Evolutionary conservation across 2,329 filamentous ascomycete genomes (phyloP), one percentile per base, ranked within the genome.

Genomic region (Tolypocladium nubicola): DNA sequence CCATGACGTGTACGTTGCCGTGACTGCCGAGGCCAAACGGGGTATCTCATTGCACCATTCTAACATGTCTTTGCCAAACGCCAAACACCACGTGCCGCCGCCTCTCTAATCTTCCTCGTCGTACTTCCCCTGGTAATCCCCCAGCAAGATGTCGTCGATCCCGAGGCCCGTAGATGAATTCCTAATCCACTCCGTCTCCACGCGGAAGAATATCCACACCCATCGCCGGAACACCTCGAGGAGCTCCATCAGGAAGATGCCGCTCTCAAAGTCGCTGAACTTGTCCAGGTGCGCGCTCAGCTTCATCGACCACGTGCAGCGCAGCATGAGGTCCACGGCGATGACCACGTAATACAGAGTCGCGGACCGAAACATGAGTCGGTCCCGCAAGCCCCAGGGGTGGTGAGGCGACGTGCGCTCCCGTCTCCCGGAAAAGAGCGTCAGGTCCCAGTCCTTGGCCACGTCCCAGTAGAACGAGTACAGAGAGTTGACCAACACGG

Each of bases 401-500:
- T 92, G 82, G 33, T 87, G 83, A 1, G 80, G 79, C 13, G 80
- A 78, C 62, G 78, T 78, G 61, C 87, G 82, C 60, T 83, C 78
- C 41, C 73, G 73, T 16, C 75, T 70, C 1, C 78, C 70, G 3
- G 87, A 83, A 67, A 97, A 89, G 16, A 97, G 79, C 0, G 88
- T 89, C 61, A 99, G 79, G 68, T 97, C 94, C 94, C 94, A 99
- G 77, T 99, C 94, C 75, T 92, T 94, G 57, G 90, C 81, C 37
- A 97, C 85, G 67, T 99, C 94, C 94, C 94, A 99, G 78, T 94
- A 99, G 76, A 97, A 97, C n/a, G 88, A 91, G 74, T 96, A 99
- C 50, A 88, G 77, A 16, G 90, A 95, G 71, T 99, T 97, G 65
- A 94, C 68, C 39, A 90, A 76, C 37, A 90, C 88, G 49, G 87